A percentile compares a stretch with the other conserved stretches of the same genome.
Evolutionary conservation across 768 basidiomycete species (phyloP).

Genomic region (Amyloporia xantha): DNA sequence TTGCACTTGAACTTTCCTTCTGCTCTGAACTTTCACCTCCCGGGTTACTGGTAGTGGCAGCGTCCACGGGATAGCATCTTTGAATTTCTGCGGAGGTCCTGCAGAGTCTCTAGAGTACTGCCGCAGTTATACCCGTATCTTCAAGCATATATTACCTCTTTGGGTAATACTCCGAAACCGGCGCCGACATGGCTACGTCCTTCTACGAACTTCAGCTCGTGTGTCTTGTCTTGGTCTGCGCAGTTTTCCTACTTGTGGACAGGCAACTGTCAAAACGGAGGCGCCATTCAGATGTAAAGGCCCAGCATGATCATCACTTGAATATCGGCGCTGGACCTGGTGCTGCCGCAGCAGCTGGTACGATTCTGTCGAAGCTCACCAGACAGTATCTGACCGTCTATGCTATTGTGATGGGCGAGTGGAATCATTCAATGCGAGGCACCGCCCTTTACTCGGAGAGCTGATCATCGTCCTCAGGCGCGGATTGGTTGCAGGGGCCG

Average conservation of each 20-base stretch:
- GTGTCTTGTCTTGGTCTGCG: conserved; percentile 16
- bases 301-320: conserved; percentile 3
- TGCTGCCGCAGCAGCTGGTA: neutral
- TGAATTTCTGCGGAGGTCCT: too few relatives aligned
- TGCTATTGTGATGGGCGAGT: conserved; percentile 66
- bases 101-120: conserved; percentile 1
- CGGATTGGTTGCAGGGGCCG: conserved; percentile 78
- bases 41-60: too few relatives aligned
- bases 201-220: conserved; percentile 27
- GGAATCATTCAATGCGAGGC: neutral
- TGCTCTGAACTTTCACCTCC: too few relatives aligned
- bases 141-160: too few relatives aligned
- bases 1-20: too few relatives aligned
- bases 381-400: conserved; percentile 61
- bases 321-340: conserved; percentile 6
- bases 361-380: conserved; percentile 16
- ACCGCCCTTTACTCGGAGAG: neutral
- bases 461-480: conserved; percentile 34
- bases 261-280: conserved; percentile 16
- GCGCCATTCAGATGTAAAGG: neutral
- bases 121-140: too few relatives aligned
- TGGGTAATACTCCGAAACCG: too few relatives aligned
- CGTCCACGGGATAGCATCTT: too few relatives aligned
- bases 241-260: conserved; percentile 14
- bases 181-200: too few relatives aligned